phyloP scores from a whole-genome alignment of 371 early-diverging fungal genomes.

The Entomophthora muscae region DNA sequence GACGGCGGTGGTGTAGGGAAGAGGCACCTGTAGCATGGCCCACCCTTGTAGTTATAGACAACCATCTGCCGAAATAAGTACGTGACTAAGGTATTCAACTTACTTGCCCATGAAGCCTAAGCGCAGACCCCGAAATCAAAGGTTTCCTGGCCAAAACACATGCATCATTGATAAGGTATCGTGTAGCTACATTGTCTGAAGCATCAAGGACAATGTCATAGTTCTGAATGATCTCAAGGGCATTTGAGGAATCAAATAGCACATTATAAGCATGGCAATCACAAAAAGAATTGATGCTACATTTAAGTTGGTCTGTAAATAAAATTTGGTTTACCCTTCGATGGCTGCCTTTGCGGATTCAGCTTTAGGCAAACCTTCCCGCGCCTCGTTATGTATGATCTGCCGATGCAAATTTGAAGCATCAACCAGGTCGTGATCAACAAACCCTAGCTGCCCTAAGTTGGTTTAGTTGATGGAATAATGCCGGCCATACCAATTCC shows the following conservation, averaged over 20 bases:
- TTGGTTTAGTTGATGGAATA: background rate
- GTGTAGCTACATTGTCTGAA: slow-evolving; percentile 91
- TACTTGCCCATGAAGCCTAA: slow-evolving; percentile 88
- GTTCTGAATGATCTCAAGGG: slow-evolving; percentile 19
- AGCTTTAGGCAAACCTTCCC: slow-evolving; percentile 62
- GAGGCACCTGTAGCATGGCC: slow-evolving; percentile 97
- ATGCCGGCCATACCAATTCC: slow-evolving; percentile 52
- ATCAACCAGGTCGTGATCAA: slow-evolving; percentile 93
- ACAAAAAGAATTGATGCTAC: slow-evolving; percentile 19
- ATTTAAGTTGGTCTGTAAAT: background rate
- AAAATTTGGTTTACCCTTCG: slow-evolving; percentile 22
- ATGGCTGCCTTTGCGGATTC: slow-evolving; percentile 51
- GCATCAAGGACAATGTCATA: slow-evolving; percentile 91
- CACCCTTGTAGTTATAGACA: slow-evolving; percentile 62
- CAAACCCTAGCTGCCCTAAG: slow-evolving; percentile 65
- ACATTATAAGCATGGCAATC: slow-evolving; percentile 17
- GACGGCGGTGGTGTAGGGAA: slow-evolving; percentile 84
- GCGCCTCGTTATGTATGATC: slow-evolving; percentile 69
- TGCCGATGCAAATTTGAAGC: slow-evolving; percentile 93
- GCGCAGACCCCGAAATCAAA: slow-evolving; percentile 87
- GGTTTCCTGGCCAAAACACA: slow-evolving; percentile 70
- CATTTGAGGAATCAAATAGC: slow-evolving; percentile 25
- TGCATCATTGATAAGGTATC: slow-evolving; percentile 92
- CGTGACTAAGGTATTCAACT: background rate
- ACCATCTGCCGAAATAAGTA: slow-evolving; percentile 32